phyloP scores from a whole-genome alignment of 495 filamentous ascomycete species.

The Tuber microsphaerosporum region DNA sequence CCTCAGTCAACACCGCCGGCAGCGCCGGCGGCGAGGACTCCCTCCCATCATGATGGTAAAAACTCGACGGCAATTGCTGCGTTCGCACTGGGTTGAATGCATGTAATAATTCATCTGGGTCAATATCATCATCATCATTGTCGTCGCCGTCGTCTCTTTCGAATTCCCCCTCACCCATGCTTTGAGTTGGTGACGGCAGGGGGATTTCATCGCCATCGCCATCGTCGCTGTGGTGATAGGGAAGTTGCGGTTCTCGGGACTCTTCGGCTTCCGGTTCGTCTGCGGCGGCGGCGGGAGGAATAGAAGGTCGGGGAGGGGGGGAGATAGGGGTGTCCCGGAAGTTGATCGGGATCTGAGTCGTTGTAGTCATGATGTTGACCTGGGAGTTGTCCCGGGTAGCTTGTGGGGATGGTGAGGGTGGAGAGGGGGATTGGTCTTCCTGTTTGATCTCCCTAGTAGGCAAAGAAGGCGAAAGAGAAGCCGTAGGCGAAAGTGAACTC shows the following conservation, averaged over 20 bases:
- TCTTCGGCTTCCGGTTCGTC: not conserved
- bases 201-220: not conserved
- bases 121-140: not conserved
- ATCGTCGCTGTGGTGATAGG: not conserved
- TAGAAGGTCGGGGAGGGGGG: not conserved
- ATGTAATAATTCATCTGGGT: slow-evolving; percentile 5
- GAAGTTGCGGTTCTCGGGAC: not conserved
- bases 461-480: not conserved
- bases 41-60: slow-evolving; percentile 11
- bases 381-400: not conserved
- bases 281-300: not conserved
- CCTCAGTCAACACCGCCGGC: not conserved
- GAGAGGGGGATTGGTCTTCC: not conserved
- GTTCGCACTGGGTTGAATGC: slow-evolving; percentile 19
- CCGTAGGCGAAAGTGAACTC: not conserved
- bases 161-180: not conserved
- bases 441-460: not conserved
- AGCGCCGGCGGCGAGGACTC: slow-evolving; percentile 1
- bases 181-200: not conserved
- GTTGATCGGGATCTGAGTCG: not conserved
- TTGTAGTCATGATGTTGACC: not conserved
- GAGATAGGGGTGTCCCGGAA: not conserved
- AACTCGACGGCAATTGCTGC: slow-evolving; percentile 32
- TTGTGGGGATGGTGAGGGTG: not conserved
- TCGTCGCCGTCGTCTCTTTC: not conserved